Evolutionary conservation across 257 asterid genomes (phyloP).

Genomic region (Plantago major): DNA sequence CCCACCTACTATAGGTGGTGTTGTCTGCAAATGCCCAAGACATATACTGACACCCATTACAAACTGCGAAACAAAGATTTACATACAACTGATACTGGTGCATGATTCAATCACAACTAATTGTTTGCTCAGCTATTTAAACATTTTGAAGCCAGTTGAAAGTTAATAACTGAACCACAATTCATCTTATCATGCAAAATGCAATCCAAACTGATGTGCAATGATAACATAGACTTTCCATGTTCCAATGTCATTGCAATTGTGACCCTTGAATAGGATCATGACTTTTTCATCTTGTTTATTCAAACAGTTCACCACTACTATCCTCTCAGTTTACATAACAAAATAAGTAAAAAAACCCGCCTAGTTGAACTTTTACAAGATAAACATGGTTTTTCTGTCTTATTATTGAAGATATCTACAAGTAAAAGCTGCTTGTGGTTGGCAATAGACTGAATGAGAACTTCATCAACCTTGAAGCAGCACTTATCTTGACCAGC

Average conservation of each 20-base stretch:
- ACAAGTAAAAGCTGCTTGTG: slow-evolving; percentile 35
- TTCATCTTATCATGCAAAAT: neutral
- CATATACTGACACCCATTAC: too few species aligned
- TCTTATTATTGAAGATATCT: slow-evolving; percentile 38
- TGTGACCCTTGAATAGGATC: slow-evolving; percentile 8
- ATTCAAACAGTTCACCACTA: slow-evolving; percentile 24
- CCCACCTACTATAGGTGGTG: too few species aligned
- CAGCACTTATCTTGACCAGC: neutral
- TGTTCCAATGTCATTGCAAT: slow-evolving; percentile 12
- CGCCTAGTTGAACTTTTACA: slow-evolving; percentile 25
- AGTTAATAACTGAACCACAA: too few species aligned
- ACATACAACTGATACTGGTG: too few species aligned
- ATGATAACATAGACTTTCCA: neutral
- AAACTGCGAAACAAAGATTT: too few species aligned
- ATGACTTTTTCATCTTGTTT: slow-evolving; percentile 17
- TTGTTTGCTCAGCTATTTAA: too few species aligned
- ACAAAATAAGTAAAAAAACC: slow-evolving; percentile 14
- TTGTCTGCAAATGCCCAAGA: too few species aligned
- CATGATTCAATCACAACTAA: too few species aligned
- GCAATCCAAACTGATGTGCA: neutral
- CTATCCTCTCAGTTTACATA: slow-evolving; percentile 20
- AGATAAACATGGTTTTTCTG: slow-evolving; percentile 4
- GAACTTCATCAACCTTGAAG: slow-evolving; percentile 13
- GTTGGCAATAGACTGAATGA: slow-evolving; percentile 7
- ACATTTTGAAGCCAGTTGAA: too few species aligned